Base-by-base conservation (phyloP, 305 asterid species). In the Vinca major region DNA sequence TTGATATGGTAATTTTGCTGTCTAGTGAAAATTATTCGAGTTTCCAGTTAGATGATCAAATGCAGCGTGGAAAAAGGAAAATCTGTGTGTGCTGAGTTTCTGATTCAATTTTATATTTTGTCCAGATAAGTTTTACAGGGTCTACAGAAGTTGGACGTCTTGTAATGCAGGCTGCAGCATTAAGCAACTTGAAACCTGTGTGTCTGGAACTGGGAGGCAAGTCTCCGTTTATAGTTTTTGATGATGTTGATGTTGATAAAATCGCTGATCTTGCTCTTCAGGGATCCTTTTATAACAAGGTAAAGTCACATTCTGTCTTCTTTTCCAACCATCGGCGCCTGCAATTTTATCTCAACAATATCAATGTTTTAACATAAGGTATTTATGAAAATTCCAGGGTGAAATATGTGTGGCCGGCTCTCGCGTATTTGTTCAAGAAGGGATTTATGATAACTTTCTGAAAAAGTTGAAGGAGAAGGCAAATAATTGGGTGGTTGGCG, bases 371-470 rank as follows among this genome's bases (percentile, higher is more conserved):
- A 8, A 26, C 4, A 12, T 37, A 11, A 17, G 9, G 0, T 39
- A 50, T 56, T 65, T 44, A 11, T 40, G 3, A 49, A 55, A 20
- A 0, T 67, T 44, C 1, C 78, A 89, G 98, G 98, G 97, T 4
- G 96, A 92, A 80, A 86, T 95, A 54, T 92, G 98, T 66, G 87
- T 90, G 37, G 96, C 97, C 48, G 98, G 96, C 36, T 89, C 97
- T 65, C 92, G 96, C 51, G 85, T 89, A 2, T 92, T 72, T 45
- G 92, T 92, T 65, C 98, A 92, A 70, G 96, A 92, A 69, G 83
- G 83, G 5, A 73, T 92, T 55, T 74, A 89, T 36, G 92, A 85
- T 19, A 82, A 83, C 40, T 92, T 92, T 74, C 58, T 88, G 2
- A 82, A 81, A 36, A 89, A 86, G 72, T 80, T 92, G 53, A 84